Base-by-base conservation (phyloP, 2,329 filamentous ascomycete species). In the Pestalotiopsis sp. region DNA sequence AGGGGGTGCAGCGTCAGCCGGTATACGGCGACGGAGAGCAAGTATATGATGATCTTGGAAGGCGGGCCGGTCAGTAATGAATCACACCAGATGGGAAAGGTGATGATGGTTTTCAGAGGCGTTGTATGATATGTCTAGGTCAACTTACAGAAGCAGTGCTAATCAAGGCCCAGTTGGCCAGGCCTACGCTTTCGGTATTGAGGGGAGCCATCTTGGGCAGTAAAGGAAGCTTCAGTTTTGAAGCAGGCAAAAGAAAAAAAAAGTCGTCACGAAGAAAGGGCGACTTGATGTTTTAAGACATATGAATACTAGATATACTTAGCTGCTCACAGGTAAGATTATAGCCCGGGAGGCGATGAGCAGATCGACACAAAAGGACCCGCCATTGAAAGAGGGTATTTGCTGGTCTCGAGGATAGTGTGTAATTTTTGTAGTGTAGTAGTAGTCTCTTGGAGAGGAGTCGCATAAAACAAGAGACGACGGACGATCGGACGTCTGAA, bases 1-100 rank as follows among this genome's bases (percentile, higher is more conserved):
- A 79, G 71, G 6, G 77, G 78, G 52, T 76, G 74, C 20, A 79
- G 69, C 69, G 75, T 76, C 6, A 79, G 38, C 38, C 76, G 75
- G 67, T 77, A 76, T 45, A 77, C 62, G n/a, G 67, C 56, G 20
- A 3, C 67, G 65, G 70, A 73, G 27, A 75, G 13, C 3, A 73
- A 36, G 38, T 74, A 75, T 14, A 69, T 36, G n/a, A 65, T 49
- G 67, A 40, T 66, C 74, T 75, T 36, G 31, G 14, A 40, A 4
- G 31, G 4, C 17, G 36, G 13, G 1, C 14, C 9, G 7, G 41
- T 36, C 17, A 38, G 62, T 4, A 13, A 14, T n/a, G 27, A 23
- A 36, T 9, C 6, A 36, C 31, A 36, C 23, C 4, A 13, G 3
- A 11, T 25, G 13, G 14, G n/a, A 56, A 9, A 49, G 41, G 11